These are phyloP conservation scores for Mucor circinelloides DNA, from an alignment of 371 early-diverging fungal species.

Conservation along the genomic window DNA sequence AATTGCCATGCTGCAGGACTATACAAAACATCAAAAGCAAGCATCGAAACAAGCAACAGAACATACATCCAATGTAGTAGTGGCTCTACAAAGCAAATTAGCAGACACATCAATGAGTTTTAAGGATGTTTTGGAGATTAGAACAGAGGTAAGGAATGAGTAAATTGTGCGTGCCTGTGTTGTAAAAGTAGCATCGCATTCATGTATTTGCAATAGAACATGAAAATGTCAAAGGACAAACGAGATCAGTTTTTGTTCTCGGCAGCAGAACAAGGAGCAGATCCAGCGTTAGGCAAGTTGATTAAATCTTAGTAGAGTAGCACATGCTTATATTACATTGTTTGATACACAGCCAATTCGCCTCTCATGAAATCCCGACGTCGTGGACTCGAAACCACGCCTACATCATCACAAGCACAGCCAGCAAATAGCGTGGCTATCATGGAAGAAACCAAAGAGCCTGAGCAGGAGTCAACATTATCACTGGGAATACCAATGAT, in stretches of 20 bases:
- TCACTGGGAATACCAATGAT: conserved; percentile 54
- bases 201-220: conserved; percentile 48
- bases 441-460: background rate
- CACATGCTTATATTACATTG: background rate
- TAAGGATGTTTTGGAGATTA: conserved; percentile 91
- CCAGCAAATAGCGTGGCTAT: conserved; percentile 1
- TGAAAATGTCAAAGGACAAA: conserved; percentile 75
- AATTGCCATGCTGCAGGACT: conserved; percentile 81
- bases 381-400: conserved; percentile 23
- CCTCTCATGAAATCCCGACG: conserved; percentile 60
- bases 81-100: conserved; percentile 87
- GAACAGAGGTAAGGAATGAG: conserved; percentile 48
- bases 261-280: conserved; percentile 37
- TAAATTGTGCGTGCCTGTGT: background rate
- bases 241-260: conserved; percentile 62
- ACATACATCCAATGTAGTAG: conserved; percentile 92
- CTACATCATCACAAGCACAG: conserved; percentile 25
- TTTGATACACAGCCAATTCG: conserved; percentile 51
- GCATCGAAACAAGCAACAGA: conserved; percentile 79
- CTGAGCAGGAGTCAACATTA: conserved; percentile 36
- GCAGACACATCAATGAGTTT: conserved; percentile 89
- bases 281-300: conserved; percentile 34
- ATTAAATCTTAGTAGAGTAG: background rate
- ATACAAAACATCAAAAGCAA: conserved; percentile 53
- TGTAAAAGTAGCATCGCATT: background rate